Evolutionary conservation across 2,329 filamentous ascomycete species (phyloP).

Genomic region (Colletotrichum noveboracense): DNA sequence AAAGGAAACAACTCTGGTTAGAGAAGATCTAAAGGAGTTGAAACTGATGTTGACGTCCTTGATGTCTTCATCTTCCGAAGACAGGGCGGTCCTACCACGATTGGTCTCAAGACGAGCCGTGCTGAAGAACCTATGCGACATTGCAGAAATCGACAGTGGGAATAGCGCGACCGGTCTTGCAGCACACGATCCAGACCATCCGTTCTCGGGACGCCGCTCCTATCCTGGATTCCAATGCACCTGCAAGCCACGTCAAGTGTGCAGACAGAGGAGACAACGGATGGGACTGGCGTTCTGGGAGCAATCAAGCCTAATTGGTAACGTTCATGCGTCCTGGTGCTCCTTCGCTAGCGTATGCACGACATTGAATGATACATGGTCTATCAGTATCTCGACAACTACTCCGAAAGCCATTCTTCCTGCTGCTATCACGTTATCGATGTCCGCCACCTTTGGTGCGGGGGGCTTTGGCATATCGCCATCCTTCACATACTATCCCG

Average conservation of each 20-base stretch:
- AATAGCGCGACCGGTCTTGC: neutral
- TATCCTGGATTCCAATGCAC: neutral
- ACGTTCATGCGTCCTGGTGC: neutral
- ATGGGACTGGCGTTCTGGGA: neutral
- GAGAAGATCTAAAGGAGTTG: neutral
- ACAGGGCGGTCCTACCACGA: neutral
- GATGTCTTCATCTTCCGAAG: neutral
- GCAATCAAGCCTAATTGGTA: neutral
- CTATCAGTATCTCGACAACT: neutral
- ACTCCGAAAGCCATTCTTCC: neutral
- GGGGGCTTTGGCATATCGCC: neutral
- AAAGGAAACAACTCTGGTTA: neutral
- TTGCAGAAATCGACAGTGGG: neutral
- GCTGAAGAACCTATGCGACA: neutral
- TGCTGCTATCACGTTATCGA: neutral
- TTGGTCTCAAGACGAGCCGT: neutral
- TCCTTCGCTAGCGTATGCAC: neutral
- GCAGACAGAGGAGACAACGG: neutral
- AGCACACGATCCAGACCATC: neutral
- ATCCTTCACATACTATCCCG: neutral
- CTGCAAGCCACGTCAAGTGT: neutral
- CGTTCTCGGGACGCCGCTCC: neutral
- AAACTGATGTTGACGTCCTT: neutral
- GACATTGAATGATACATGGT: neutral
- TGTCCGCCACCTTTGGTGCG: neutral